Evolutionary conservation across 352 stramenopile genomes (phyloP).

Genomic region (Globisporangium splendens): DNA sequence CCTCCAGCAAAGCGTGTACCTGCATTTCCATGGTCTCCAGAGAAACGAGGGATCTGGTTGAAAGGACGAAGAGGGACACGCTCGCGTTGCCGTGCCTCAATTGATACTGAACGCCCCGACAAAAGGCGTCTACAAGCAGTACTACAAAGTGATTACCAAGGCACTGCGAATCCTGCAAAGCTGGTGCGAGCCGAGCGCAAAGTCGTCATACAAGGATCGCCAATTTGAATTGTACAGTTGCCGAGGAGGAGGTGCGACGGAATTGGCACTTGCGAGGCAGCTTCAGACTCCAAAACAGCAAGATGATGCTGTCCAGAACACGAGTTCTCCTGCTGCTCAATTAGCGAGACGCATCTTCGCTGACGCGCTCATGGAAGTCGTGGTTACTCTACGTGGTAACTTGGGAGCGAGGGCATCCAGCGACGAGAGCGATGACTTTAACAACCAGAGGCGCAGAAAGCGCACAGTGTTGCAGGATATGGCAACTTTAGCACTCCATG

Average conservation of each 20-base stretch:
- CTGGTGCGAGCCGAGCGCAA: slow-evolving; percentile 22
- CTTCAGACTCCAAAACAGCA: slow-evolving; percentile 5
- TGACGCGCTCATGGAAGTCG: slow-evolving; percentile 31
- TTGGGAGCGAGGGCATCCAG: slow-evolving; percentile 9
- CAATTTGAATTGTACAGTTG: slow-evolving; percentile 21
- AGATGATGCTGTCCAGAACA: too few species aligned
- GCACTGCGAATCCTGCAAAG: slow-evolving; percentile 46
- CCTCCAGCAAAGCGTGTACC: slow-evolving; percentile 35
- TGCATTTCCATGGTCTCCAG: slow-evolving; percentile 34
- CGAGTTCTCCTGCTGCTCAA: slow-evolving; percentile 2
- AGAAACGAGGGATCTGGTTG: background rate
- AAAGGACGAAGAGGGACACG: background rate
- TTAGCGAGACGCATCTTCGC: slow-evolving; percentile 19
- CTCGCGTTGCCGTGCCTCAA: slow-evolving; percentile 33
- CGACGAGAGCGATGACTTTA: background rate
- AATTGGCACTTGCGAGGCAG: slow-evolving; percentile 33
- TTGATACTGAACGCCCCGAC: slow-evolving; percentile 49
- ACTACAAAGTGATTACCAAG: slow-evolving; percentile 53
- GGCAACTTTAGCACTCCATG: slow-evolving; percentile 6
- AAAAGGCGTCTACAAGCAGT: slow-evolving; percentile 69
- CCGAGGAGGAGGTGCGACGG: slow-evolving; percentile 41
- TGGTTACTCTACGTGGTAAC: slow-evolving; percentile 25
- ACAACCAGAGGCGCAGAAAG: slow-evolving; percentile 17
- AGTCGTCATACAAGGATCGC: background rate
- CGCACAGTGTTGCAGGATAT: slow-evolving; percentile 27